Conservation (phyloP, 1,284 basidiomycete genomes). For the Stygiomarasmius scandens region DNA sequence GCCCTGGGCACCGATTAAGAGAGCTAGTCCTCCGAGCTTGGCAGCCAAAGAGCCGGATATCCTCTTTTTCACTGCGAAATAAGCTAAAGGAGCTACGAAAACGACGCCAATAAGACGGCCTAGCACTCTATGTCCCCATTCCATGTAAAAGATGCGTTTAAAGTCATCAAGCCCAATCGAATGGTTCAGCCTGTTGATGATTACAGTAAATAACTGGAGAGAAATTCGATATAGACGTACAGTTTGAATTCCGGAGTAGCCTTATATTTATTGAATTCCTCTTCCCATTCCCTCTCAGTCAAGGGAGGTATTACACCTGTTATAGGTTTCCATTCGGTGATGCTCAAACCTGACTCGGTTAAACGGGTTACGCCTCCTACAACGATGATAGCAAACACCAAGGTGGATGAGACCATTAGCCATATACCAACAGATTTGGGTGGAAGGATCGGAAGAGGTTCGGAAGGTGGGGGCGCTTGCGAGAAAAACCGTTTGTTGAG, state of each 20-base stretch:
- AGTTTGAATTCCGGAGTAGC: slow-evolving; percentile 93
- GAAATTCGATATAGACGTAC: slow-evolving; percentile 50
- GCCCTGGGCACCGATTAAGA: slow-evolving; percentile 89
- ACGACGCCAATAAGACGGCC: slow-evolving; percentile 87
- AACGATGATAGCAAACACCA: slow-evolving; percentile 92
- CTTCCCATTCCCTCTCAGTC: slow-evolving; percentile 78
- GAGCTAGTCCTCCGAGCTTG: slow-evolving; percentile 71
- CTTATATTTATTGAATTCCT: slow-evolving; percentile 95
- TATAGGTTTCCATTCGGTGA: slow-evolving; percentile 97
- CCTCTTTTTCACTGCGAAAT: slow-evolving; percentile 74
- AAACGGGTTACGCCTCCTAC: slow-evolving; percentile 96
- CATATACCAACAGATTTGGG: slow-evolving; percentile 79
- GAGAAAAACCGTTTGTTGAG: slow-evolving; percentile 14
- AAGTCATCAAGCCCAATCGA: slow-evolving; percentile 89
- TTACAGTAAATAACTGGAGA: not conserved
- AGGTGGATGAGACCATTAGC: slow-evolving; percentile 80
- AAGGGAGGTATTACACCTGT: slow-evolving; percentile 89
- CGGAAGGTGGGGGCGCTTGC: slow-evolving; percentile 1
- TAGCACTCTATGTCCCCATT: slow-evolving; percentile 95
- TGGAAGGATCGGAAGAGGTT: slow-evolving; percentile 43
- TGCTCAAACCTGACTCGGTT: slow-evolving; percentile 96
- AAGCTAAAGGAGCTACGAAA: slow-evolving; percentile 80
- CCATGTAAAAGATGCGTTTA: slow-evolving; percentile 98
- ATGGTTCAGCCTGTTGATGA: slow-evolving; percentile 75
- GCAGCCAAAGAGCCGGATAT: slow-evolving; percentile 65